Evolutionary conservation across 2,329 filamentous ascomycete species (phyloP).

Genomic region (Chaetothyriales sp.): DNA sequence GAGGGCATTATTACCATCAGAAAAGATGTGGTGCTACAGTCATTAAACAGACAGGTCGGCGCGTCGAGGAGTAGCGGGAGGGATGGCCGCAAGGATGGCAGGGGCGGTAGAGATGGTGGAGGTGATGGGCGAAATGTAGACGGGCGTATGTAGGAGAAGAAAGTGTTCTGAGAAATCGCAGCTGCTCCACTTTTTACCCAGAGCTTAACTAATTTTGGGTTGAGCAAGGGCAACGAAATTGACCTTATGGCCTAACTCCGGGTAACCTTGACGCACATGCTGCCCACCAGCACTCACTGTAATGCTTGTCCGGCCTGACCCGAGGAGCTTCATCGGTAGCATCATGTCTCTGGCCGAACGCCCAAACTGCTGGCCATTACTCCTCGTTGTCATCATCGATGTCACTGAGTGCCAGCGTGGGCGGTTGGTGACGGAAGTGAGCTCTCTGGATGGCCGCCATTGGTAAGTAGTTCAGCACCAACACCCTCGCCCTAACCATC

Average conservation of each 20-base stretch:
- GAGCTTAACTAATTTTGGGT: neutral
- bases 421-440: neutral
- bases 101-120: neutral
- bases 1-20: neutral
- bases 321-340: neutral
- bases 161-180: neutral
- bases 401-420: neutral
- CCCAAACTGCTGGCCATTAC: neutral
- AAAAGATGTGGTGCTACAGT: neutral
- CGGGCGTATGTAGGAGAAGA: neutral
- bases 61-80: neutral
- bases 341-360: neutral
- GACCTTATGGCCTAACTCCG: neutral
- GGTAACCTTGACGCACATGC: neutral
- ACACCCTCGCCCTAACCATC: neutral
- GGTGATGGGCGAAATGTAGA: neutral
- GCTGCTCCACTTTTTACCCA: neutral
- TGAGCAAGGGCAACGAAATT: neutral
- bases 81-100: neutral
- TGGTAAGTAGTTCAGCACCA: neutral
- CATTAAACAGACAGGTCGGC: neutral
- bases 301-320: neutral
- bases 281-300: neutral
- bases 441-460: slow-evolving; percentile 1
- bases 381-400: neutral